Percentiles rank a stretch among this genome's conserved stretches.
Evolutionary conservation across 768 basidiomycete species (phyloP).

Genomic region (Phylloporus sp.): DNA sequence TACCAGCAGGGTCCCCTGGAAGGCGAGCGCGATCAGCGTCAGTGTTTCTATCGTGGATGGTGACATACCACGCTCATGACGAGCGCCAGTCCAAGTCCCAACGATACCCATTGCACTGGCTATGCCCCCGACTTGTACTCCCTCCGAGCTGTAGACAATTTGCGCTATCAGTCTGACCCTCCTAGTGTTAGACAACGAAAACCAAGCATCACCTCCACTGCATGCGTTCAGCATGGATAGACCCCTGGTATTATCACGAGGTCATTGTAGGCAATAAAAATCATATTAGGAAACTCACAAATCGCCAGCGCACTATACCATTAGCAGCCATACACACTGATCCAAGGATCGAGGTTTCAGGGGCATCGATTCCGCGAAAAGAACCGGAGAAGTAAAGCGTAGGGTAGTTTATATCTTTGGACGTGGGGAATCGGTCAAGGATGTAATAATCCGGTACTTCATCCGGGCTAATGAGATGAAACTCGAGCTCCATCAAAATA

Average conservation of each 20-base stretch:
- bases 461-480: constrained; percentile 41
- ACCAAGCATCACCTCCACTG: constrained; percentile 54
- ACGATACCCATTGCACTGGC: constrained; percentile 64
- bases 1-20: constrained; percentile 66
- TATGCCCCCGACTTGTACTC: constrained; percentile 61
- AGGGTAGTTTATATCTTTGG: constrained; percentile 33
- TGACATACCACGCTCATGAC: constrained; percentile 49
- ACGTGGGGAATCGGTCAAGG: constrained; percentile 21
- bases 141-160: constrained; percentile 49
- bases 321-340: constrained; percentile 46
- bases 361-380: constrained; percentile 40
- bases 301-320: constrained; percentile 50
- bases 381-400: constrained; percentile 46
- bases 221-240: constrained; percentile 48
- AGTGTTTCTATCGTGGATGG: not conserved
- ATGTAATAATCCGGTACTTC: constrained; percentile 19
- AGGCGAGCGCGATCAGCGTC: not conserved
- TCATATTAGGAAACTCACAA: constrained; percentile 42
- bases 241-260: constrained; percentile 37
- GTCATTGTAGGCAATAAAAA: constrained; percentile 1
- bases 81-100: constrained; percentile 64
- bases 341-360: constrained; percentile 46
- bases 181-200: not conserved
- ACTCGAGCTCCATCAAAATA: constrained; percentile 55
- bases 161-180: not conserved